Evolutionary conservation across 2,329 filamentous ascomycete genomes (phyloP), one percentile per base, ranked within the genome.

Genomic region (Exophiala calicioides): DNA sequence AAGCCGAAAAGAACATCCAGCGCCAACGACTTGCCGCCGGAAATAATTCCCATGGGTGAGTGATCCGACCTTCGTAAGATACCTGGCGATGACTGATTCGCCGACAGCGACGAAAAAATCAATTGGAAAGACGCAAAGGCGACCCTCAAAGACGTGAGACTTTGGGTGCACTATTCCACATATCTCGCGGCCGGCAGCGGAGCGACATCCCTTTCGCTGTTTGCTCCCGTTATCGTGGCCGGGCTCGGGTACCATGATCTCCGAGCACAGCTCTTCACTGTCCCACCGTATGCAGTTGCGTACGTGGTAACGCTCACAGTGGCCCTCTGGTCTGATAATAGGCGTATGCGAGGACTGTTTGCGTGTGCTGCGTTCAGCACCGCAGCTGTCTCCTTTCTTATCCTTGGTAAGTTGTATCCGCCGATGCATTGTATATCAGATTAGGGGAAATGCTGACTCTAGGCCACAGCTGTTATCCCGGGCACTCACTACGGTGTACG

Each of bases 241-340:
- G 44, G 80, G 0, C 61, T 78, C 1, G 74, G 74, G 2, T 78
- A 74, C 56, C 61, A 76, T 13, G 73, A 77, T 44, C 67, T 83
- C 15, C 62, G 69, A 37, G 80, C 81, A 5, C 82, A 85, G 63
- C 64, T 85, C 15, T 81, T 85, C 74, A 84, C 81, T 1, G 80
- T 85, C 0, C 81, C 82, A 2, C 81, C 81, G 0, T 85, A 81
- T 61, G 80, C 77, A 1, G 77, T 78, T 2, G 78, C 78, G 6
- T 82, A 82, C 50, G 66, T 75, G 5, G 68, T 77, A 9, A 77
- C 73, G 3, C 60, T 77, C 10, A 57, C 68, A 1, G 69, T 70
- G n/a, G 84, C 84, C 0, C 65, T 81, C n/a, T 64, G 80, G 0
- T 83, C 82, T 0, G 84, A 88, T 53, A 74, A 71, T 9, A 68